Conservation (phyloP, 129 eudicot species). For the Helichrysum umbraculigerum region DNA sequence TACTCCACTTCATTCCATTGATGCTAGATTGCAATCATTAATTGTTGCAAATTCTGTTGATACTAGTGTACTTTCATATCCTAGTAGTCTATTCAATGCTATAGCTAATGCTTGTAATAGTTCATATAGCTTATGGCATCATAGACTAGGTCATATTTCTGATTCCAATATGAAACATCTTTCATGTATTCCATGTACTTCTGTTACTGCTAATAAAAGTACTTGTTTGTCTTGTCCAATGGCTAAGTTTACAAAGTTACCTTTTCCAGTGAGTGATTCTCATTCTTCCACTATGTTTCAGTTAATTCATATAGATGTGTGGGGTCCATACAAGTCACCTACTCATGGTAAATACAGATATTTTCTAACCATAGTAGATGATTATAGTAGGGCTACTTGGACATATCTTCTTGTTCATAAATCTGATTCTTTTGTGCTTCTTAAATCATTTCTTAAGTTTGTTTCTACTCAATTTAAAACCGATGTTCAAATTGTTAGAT, state of each 20-base stretch:
- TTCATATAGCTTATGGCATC: too few relatives aligned
- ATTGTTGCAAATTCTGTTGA: too few relatives aligned
- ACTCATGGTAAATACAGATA: neutral
- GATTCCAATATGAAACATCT: too few relatives aligned
- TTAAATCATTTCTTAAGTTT: neutral
- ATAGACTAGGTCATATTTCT: too few relatives aligned
- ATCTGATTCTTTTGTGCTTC: neutral
- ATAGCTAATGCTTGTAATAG: too few relatives aligned
- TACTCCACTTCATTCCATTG: too few relatives aligned
- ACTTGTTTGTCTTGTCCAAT: too few relatives aligned
- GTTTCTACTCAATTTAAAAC: neutral
- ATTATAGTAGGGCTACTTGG: neutral
- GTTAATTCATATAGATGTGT: neutral
- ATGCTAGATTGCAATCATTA: too few relatives aligned
- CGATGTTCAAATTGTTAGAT: neutral
- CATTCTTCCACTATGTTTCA: neutral
- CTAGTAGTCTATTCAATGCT: too few relatives aligned
- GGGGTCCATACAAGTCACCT: neutral
- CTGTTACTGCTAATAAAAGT: too few relatives aligned
- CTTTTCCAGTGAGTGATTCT: neutral
- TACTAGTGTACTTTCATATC: too few relatives aligned
- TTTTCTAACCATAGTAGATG: neutral
- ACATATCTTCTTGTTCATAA: neutral
- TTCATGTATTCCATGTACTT: too few relatives aligned
- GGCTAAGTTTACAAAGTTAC: neutral